Percentiles rank a stretch among this genome's conserved stretches.
These are phyloP conservation scores for Pittosporum tobira DNA, from an alignment of 129 eudicot genomes.

Conservation along the genomic window DNA sequence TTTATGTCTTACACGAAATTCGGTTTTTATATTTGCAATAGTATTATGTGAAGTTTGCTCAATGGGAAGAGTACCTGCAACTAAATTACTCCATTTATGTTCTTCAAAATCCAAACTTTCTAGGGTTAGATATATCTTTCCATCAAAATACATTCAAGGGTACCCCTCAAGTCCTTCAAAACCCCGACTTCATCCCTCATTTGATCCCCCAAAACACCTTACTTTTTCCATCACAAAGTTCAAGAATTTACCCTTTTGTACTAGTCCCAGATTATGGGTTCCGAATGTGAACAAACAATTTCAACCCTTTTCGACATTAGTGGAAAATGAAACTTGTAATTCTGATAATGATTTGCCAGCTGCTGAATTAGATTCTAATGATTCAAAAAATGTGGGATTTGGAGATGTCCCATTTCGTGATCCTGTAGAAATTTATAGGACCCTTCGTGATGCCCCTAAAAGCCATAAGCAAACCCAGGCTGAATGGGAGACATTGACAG, in stretches of 20 bases:
- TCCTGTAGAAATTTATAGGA: constrained; percentile 59
- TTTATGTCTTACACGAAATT: too few species aligned
- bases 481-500: constrained; percentile 38
- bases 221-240: constrained; percentile 12
- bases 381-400: constrained; percentile 13
- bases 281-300: constrained; percentile 10
- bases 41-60: too few species aligned
- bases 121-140: too few species aligned
- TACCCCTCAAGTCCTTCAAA: too few species aligned
- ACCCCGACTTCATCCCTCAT: constrained; percentile 13
- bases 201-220: constrained; percentile 5
- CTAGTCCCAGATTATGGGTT: constrained; percentile 8
- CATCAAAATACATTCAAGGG: too few species aligned
- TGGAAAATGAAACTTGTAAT: constrained; percentile 14
- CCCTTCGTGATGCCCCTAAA: constrained; percentile 29
- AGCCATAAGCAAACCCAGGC: constrained; percentile 14
- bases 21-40: too few species aligned
- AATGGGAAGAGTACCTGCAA: too few species aligned
- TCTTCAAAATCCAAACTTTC: too few species aligned
- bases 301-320: constrained; percentile 25
- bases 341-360: constrained; percentile 8
- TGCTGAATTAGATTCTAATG: constrained; percentile 10
- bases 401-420: constrained; percentile 36
- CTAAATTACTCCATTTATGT: too few species aligned
- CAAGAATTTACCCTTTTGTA: constrained; percentile 3